Conservation (phyloP, 2,329 filamentous ascomycete genomes). For the Paecilomyces niveus region DNA sequence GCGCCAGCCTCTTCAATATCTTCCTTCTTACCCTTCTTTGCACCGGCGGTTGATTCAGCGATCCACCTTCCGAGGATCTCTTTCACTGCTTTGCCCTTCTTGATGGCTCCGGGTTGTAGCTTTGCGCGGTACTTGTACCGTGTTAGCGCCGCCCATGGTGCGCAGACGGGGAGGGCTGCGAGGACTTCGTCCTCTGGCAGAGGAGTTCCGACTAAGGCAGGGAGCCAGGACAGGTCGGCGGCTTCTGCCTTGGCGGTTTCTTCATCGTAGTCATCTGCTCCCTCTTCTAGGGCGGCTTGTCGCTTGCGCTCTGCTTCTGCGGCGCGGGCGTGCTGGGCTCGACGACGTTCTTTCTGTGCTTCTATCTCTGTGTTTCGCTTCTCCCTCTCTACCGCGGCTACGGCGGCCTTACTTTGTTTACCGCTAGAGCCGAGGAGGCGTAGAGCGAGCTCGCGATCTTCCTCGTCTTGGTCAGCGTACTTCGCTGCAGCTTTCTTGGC, state of each 20-base stretch:
- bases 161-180: slow-evolving; percentile 55
- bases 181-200: slow-evolving; percentile 69
- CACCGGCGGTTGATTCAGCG: slow-evolving; percentile 45
- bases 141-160: slow-evolving; percentile 55
- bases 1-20: slow-evolving; percentile 51
- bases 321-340: slow-evolving; percentile 70
- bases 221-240: slow-evolving; percentile 53
- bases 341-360: slow-evolving; percentile 65
- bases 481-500: slow-evolving; percentile 82
- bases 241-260: slow-evolving; percentile 39
- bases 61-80: slow-evolving; percentile 84
- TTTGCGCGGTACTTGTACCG: slow-evolving; percentile 92
- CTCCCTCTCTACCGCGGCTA: slow-evolving; percentile 52
- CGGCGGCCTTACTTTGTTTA: slow-evolving; percentile 58
- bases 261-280: slow-evolving; percentile 53
- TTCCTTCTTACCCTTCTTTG: slow-evolving; percentile 38
- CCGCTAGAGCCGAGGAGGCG: slow-evolving; percentile 69
- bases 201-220: slow-evolving; percentile 64
- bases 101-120: slow-evolving; percentile 78
- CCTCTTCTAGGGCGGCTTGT: slow-evolving; percentile 58
- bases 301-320: slow-evolving; percentile 57
- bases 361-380: slow-evolving; percentile 65
- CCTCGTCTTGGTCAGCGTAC: slow-evolving; percentile 91
- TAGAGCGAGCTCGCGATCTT: slow-evolving; percentile 79
- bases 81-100: slow-evolving; percentile 91